phyloP scores from a whole-genome alignment of 1,139 yeast genomes.

The Saccharomyces pastorianus region DNA sequence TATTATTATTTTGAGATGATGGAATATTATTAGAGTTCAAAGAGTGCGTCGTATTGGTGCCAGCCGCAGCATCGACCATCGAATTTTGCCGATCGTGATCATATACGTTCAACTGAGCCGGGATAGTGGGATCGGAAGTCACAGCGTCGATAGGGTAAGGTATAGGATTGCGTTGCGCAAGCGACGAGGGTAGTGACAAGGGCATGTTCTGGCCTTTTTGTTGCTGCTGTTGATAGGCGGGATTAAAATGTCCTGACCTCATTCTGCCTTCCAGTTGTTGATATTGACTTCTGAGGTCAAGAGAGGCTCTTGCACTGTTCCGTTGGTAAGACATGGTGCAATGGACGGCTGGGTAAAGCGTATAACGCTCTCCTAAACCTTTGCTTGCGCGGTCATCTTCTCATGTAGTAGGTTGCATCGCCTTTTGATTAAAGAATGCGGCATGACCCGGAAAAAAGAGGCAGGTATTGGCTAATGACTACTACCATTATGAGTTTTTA shows the following conservation, averaged over 20 bases:
- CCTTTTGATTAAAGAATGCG: neutral
- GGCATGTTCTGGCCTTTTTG: neutral
- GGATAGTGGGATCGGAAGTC: neutral
- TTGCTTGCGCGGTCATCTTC: neutral
- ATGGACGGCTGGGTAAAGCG: neutral
- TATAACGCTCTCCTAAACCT: neutral
- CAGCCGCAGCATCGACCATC: neutral
- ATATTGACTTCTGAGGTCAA: neutral
- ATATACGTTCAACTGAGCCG: neutral
- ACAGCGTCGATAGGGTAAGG: neutral
- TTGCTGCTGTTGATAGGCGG: neutral
- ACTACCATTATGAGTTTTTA: neutral
- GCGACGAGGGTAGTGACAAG: neutral
- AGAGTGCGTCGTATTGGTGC: neutral
- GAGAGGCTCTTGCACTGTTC: neutral
- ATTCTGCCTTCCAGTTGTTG: neutral
- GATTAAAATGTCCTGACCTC: neutral
- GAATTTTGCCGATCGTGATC: neutral
- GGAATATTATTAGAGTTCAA: neutral
- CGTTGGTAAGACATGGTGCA: neutral
- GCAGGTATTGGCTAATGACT: neutral
- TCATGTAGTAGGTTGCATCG: conserved; percentile 1
- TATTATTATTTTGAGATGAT: neutral
- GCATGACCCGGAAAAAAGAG: neutral
- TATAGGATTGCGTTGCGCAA: neutral